Conservation (phyloP, 176 grass and related monocot genomes). For the Cenchrus purpureus region DNA sequence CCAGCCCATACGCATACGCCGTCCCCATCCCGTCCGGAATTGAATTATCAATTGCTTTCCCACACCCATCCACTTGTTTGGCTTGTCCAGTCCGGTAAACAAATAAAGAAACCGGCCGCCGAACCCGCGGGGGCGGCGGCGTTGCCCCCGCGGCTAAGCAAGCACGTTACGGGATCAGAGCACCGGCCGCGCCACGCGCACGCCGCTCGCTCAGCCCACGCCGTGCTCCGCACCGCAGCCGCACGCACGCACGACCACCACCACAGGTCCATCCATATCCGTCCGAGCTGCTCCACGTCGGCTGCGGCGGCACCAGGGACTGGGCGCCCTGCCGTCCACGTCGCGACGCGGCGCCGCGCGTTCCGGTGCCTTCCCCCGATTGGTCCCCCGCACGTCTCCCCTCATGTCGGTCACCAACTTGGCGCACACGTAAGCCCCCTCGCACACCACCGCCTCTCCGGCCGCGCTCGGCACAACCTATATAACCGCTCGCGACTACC, state of each 20-base stretch:
- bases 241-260: background rate
- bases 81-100: too few species aligned
- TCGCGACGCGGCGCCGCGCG: slow-evolving; percentile 42
- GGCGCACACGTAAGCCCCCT: slow-evolving; percentile 17
- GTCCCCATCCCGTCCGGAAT: background rate
- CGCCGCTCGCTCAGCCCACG: background rate
- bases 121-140: background rate
- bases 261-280: too few species aligned
- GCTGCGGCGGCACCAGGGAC: too few species aligned
- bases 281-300: too few species aligned
- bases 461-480: slow-evolving; percentile 4
- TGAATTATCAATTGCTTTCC: background rate
- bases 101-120: background rate
- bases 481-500: background rate
- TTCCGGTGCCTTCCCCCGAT: slow-evolving; percentile 4
- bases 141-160: slow-evolving; percentile 47
- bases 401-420: slow-evolving; percentile 26
- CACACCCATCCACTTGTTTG: too few species aligned
- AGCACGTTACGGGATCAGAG: background rate
- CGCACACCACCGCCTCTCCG: background rate
- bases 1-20: background rate
- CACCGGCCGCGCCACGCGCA: slow-evolving; percentile 38
- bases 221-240: background rate
- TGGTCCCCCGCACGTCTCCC: background rate
- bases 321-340: slow-evolving; percentile 20